A percentile compares a stretch with the other conserved stretches of the same genome.
These are phyloP conservation scores for Conringia planisiliqua DNA, from an alignment of 345 rosid genomes.

Conservation along the genomic window DNA sequence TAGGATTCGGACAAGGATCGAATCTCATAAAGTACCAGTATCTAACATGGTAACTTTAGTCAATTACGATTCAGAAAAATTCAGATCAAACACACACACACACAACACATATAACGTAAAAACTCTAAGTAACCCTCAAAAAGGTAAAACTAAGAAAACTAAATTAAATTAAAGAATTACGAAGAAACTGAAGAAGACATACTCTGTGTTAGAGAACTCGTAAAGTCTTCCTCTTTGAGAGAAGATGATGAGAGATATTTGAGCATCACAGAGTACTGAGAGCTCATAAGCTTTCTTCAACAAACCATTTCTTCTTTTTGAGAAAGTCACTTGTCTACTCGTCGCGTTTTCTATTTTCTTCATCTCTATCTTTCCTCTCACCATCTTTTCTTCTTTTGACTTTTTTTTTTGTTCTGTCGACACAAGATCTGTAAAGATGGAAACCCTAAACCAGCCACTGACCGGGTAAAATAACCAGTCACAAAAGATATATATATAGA, in stretches of 20 bases:
- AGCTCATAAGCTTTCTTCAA: conserved; percentile 40
- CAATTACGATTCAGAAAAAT: conserved; percentile 15
- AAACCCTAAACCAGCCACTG: conserved; percentile 1
- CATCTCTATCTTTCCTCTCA: conserved; percentile 39
- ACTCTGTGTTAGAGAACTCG: conserved; percentile 31
- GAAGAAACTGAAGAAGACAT: conserved; percentile 1
- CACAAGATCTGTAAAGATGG: conserved; percentile 24
- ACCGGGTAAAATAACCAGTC: not conserved
- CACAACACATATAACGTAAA: not conserved
- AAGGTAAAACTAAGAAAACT: not conserved
- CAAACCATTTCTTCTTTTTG: conserved; percentile 35
- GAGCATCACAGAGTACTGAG: conserved; percentile 37
- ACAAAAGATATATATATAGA: not conserved
- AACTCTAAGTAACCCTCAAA: conserved; percentile 1
- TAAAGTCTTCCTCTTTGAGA: conserved; percentile 35
- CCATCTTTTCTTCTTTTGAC: conserved; percentile 27
- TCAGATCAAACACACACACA: conserved; percentile 12
- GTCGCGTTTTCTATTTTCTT: conserved; percentile 37
- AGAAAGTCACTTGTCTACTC: conserved; percentile 37
- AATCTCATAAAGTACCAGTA: conserved; percentile 22
- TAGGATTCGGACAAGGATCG: conserved; percentile 15
- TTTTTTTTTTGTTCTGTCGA: not conserved
- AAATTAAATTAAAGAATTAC: not conserved
- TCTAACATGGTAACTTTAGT: conserved; percentile 2
- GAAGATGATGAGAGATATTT: conserved; percentile 31